Evolutionary conservation across 768 basidiomycete genomes (phyloP).

Genomic region (Suillus hirtellus): DNA sequence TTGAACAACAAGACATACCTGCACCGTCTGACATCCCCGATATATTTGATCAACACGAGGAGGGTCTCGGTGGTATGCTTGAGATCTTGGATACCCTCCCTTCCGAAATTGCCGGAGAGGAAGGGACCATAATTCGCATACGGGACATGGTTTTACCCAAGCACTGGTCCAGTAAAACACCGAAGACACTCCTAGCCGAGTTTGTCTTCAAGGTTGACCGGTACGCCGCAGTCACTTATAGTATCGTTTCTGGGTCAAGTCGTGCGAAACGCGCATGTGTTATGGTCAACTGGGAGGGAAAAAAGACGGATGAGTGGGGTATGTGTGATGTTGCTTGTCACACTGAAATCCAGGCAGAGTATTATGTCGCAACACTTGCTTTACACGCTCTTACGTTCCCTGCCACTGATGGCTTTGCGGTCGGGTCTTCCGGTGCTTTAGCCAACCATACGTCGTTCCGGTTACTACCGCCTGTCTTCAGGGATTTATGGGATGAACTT

Average conservation of each 20-base stretch:
- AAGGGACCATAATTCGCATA: conserved; percentile 53
- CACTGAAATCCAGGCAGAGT: conserved; percentile 77
- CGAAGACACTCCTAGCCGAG: conserved; percentile 72
- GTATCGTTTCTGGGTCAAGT: conserved; percentile 63
- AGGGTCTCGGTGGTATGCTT: conserved; percentile 62
- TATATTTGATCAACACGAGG: conserved; percentile 54
- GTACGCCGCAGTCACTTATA: conserved; percentile 75
- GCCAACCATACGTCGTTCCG: conserved; percentile 68
- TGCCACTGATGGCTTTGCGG: conserved; percentile 60
- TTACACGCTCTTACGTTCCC: conserved; percentile 78
- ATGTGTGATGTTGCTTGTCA: conserved; percentile 89
- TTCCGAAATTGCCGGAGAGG: conserved; percentile 51
- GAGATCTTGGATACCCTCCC: conserved; percentile 71
- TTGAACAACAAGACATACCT: background rate
- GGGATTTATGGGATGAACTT: conserved; percentile 92
- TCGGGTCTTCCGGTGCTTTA: conserved; percentile 45
- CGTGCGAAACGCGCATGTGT: conserved; percentile 75
- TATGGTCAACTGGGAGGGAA: conserved; percentile 71
- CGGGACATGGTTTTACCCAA: conserved; percentile 83
- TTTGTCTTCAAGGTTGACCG: conserved; percentile 66
- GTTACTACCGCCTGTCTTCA: conserved; percentile 75
- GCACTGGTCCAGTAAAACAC: conserved; percentile 79
- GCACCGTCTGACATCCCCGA: conserved; percentile 32
- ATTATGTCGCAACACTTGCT: conserved; percentile 86
- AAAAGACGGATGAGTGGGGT: conserved; percentile 60